Conservation (phyloP, 139 green algal species). For the Chlamydomonas sp. region DNA sequence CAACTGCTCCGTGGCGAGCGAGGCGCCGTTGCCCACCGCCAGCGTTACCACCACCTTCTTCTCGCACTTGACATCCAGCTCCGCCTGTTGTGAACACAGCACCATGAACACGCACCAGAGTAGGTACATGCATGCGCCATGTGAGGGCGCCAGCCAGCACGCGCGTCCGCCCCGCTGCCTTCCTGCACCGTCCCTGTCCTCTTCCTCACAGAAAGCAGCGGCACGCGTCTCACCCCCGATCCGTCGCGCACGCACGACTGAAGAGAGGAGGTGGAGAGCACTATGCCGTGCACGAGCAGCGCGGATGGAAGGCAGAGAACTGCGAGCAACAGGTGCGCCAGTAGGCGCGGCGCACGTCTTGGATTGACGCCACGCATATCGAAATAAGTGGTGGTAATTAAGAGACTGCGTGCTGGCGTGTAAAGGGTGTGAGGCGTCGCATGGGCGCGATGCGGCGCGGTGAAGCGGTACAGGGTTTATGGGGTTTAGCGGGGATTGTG, state of each 20-base stretch:
- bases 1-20: conserved; percentile 44
- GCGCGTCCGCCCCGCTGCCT: not conserved
- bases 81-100: not conserved
- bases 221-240: not conserved
- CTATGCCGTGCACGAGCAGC: not conserved
- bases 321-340: too few relatives aligned
- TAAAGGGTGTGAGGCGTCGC: too few relatives aligned
- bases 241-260: conserved; percentile 14
- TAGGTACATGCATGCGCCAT: not conserved
- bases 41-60: conserved; percentile 67
- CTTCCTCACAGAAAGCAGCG: not conserved
- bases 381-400: too few relatives aligned
- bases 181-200: not conserved
- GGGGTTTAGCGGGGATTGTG: too few relatives aligned
- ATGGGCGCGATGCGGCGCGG: too few relatives aligned
- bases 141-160: not conserved
- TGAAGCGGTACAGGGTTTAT: too few relatives aligned
- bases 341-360: too few relatives aligned
- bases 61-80: conserved; percentile 28
- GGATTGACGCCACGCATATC: too few relatives aligned
- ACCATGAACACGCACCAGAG: not conserved
- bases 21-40: conserved; percentile 37
- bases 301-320: too few relatives aligned
- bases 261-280: conserved; percentile 16
- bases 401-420: too few relatives aligned